Evolutionary conservation across 805 yeast genomes (phyloP), one percentile per base, ranked within the genome.

Genomic region (Barnettozyma vustinii): DNA sequence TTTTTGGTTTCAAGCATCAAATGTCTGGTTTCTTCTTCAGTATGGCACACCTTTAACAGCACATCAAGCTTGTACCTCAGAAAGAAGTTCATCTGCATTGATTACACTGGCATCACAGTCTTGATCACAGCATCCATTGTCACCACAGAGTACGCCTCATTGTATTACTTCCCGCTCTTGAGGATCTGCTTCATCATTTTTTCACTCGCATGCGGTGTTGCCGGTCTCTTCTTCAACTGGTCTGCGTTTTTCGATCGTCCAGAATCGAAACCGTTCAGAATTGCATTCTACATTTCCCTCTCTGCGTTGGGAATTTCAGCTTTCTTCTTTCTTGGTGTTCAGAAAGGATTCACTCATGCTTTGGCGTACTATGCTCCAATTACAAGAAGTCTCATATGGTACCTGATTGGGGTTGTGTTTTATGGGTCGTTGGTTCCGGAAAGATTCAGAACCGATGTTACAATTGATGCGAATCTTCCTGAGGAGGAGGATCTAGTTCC

Each of bases 31-130:
- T 84, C 92, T 40, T 89, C 97, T 1, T 80, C 83, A 2, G 68
- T 84, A 39, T 92, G 97, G 97, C 99, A 92, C 67, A 87, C 97
- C 4, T 91, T 89, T 67, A 80, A 85, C 51, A 83, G 89, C 52
- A 86, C 89, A 54, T 80, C 92, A 16, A 75, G 76, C 45, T 65
- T 85, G 41, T 59, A 71, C 19, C 64, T 81, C 53, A 77, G 96
- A 63, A 75, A 82, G 55, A 77, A 80, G 46, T 88, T 87, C 68
- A 97, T 97, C 0, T 94, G 99, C 65, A 81, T 91, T 40, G 99
- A 92, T 69, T 92, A 92, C 66, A 84, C 96, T 7, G 99, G 99
- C 2, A 92, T 92, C 56, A 89, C 97, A 0, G 76, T 90, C 13
- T 71, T 94, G 55, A 91, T 92, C 57, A 85, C 96, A 0, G 92